These are phyloP conservation scores for Cyathus pygmaeus DNA, from an alignment of 1,284 basidiomycete species.

Conservation along the genomic window DNA sequence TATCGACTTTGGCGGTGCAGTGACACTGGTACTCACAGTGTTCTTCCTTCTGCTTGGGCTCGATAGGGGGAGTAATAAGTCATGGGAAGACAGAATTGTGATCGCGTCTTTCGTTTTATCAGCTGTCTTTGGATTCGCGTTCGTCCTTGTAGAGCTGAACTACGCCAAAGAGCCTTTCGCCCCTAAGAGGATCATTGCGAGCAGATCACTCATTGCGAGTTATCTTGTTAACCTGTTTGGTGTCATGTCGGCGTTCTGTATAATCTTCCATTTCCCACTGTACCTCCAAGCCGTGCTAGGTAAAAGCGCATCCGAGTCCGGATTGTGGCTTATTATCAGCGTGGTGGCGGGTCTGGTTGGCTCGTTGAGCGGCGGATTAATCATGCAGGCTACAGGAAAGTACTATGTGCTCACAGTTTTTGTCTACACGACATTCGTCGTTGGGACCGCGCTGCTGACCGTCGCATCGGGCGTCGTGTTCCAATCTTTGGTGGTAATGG, in stretches of 20 bases:
- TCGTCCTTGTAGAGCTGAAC: slow-evolving; percentile 52
- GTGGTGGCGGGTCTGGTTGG: slow-evolving; percentile 59
- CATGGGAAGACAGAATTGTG: slow-evolving; percentile 58
- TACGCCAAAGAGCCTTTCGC: slow-evolving; percentile 68
- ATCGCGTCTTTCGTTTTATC: slow-evolving; percentile 44
- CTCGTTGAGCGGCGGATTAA: slow-evolving; percentile 60
- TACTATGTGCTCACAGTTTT: slow-evolving; percentile 62
- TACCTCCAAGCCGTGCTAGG: slow-evolving; percentile 67
- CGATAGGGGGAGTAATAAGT: slow-evolving; percentile 66
- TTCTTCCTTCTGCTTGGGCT: slow-evolving; percentile 66
- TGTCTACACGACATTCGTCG: slow-evolving; percentile 49
- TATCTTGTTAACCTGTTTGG: slow-evolving; percentile 70
- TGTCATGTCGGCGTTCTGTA: slow-evolving; percentile 53
- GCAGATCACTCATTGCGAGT: slow-evolving; percentile 59
- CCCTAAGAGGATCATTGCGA: slow-evolving; percentile 61
- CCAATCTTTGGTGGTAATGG: slow-evolving; percentile 49
- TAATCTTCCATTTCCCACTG: slow-evolving; percentile 65
- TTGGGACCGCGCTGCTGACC: slow-evolving; percentile 51
- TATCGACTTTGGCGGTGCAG: slow-evolving; percentile 67
- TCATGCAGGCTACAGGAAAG: slow-evolving; percentile 67
- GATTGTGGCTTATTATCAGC: slow-evolving; percentile 59
- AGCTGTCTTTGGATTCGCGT: slow-evolving; percentile 39
- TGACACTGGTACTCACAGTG: slow-evolving; percentile 59
- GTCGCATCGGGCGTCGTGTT: slow-evolving; percentile 50
- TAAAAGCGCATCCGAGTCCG: slow-evolving; percentile 56